These are phyloP conservation scores for Candida krabiensis DNA, from an alignment of 805 yeast species.

Conservation along the genomic window DNA sequence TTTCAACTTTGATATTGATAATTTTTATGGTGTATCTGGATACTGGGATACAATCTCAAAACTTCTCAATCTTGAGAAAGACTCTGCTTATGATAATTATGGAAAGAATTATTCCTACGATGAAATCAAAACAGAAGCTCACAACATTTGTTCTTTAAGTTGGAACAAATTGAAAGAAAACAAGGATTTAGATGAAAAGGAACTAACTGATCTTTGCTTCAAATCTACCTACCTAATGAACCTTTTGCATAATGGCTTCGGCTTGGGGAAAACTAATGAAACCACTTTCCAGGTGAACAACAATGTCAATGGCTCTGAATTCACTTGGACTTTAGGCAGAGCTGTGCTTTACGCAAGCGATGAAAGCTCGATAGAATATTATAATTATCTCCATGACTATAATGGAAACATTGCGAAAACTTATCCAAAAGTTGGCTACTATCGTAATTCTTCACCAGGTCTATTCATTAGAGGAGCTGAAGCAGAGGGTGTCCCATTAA, in stretches of 20 bases:
- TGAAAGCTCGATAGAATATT: conserved; percentile 43
- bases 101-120: conserved; percentile 46
- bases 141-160: conserved; percentile 46
- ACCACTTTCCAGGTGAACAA: conserved; percentile 45
- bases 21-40: conserved; percentile 66
- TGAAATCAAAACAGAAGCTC: conserved; percentile 43
- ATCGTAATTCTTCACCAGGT: conserved; percentile 47
- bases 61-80: conserved; percentile 36
- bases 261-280: conserved; percentile 53
- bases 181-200: conserved; percentile 40
- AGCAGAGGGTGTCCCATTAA: conserved; percentile 33
- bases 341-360: conserved; percentile 64
- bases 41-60: conserved; percentile 63
- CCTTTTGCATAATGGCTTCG: conserved; percentile 59
- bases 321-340: conserved; percentile 92
- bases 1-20: conserved; percentile 55
- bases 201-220: conserved; percentile 56
- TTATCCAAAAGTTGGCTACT: conserved; percentile 41
- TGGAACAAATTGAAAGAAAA: conserved; percentile 29
- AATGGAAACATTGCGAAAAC: conserved; percentile 5
- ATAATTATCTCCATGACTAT: conserved; percentile 29
- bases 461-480: conserved; percentile 57
- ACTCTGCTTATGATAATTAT: conserved; percentile 21
- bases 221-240: conserved; percentile 59
- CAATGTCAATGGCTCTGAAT: conserved; percentile 73